These are phyloP conservation scores for Parsonsia alboflavescens DNA, from an alignment of 257 asterid species.

Conservation along the genomic window DNA sequence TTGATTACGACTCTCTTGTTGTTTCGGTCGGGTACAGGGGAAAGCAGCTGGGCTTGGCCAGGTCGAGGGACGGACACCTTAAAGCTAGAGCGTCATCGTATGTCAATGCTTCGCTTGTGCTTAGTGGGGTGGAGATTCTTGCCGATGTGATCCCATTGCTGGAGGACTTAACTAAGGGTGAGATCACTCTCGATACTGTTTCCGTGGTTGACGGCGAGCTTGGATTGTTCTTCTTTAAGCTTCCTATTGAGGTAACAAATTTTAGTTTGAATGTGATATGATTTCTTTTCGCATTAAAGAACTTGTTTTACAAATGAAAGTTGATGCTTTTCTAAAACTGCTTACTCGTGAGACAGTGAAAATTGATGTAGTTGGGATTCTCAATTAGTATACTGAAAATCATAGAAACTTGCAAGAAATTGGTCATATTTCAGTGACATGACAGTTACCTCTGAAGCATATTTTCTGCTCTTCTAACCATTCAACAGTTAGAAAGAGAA, in stretches of 20 bases:
- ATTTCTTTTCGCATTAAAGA: neutral
- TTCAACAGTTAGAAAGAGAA: neutral
- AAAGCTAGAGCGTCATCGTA: constrained; percentile 57
- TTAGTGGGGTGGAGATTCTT: constrained; percentile 54
- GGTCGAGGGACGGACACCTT: constrained; percentile 51
- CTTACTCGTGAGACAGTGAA: neutral
- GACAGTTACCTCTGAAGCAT: neutral
- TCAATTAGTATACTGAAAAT: neutral
- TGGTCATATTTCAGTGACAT: neutral
- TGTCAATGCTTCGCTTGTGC: constrained; percentile 68
- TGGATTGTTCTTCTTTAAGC: constrained; percentile 38
- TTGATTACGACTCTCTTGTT: constrained; percentile 45
- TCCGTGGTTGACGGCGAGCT: constrained; percentile 59
- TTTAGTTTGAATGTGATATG: neutral
- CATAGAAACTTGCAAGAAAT: neutral
- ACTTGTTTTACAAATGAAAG: neutral
- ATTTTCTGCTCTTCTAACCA: neutral
- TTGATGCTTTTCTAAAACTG: neutral
- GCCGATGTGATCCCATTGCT: constrained; percentile 54
- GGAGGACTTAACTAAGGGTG: constrained; percentile 69
- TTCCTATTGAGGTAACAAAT: constrained; percentile 62
- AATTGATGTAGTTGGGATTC: neutral
- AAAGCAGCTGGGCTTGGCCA: constrained; percentile 55
- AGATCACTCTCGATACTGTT: constrained; percentile 58
- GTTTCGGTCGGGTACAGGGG: constrained; percentile 70